Evolutionary conservation across 208 protist genomes (phyloP).

Genomic region (Angomonas deanei): DNA sequence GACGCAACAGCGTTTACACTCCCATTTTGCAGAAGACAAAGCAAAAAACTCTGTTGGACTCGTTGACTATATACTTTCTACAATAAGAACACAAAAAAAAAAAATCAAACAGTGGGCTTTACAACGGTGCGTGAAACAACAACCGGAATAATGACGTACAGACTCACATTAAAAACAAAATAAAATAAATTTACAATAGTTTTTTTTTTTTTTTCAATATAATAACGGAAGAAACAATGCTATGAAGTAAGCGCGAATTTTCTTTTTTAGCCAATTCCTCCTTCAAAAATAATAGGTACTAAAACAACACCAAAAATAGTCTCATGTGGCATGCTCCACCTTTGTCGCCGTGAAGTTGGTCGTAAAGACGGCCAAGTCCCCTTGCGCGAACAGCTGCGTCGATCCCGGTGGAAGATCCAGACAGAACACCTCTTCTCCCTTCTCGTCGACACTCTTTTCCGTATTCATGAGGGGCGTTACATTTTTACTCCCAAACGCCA

Average conservation of each 20-base stretch:
- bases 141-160: neutral
- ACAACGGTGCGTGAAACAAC: too few species aligned
- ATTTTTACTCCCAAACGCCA: conserved; percentile 26
- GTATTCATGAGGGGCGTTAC: conserved; percentile 47
- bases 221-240: neutral
- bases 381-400: conserved; percentile 57
- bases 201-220: neutral
- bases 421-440: conserved; percentile 34
- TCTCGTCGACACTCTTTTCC: conserved; percentile 16
- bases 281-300: too few species aligned
- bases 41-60: too few species aligned
- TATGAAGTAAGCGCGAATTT: too few species aligned
- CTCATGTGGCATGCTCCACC: neutral
- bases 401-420: conserved; percentile 46
- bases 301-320: too few species aligned
- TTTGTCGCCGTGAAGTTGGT: conserved; percentile 50
- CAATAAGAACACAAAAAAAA: conserved; percentile 11
- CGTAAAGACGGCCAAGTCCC: conserved; percentile 52
- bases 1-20: conserved; percentile 5
- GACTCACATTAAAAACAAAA: conserved; percentile 8
- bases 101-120: conserved; percentile 2
- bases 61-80: conserved; percentile 6
- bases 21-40: conserved; percentile 12
- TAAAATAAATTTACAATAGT: neutral
- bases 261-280: too few species aligned